Percentiles rank a stretch among this genome's conserved stretches.
Evolutionary conservation across 805 yeast genomes (phyloP).

Genomic region (Pichia pseudocactophila): DNA sequence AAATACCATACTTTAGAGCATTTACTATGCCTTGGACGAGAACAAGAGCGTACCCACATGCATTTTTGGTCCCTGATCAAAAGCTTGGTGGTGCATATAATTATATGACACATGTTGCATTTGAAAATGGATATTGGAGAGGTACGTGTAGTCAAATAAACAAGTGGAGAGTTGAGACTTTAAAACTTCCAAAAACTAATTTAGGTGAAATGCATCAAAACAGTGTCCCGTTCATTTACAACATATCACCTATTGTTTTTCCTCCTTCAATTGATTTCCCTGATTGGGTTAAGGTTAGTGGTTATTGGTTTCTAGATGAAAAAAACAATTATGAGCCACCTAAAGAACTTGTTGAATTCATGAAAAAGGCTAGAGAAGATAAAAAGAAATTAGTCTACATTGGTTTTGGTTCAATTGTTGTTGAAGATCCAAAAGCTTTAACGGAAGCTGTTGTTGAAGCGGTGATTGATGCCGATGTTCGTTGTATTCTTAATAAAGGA

Average conservation of each 20-base stretch:
- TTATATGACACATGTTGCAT: conserved; percentile 84
- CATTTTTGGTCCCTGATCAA: conserved; percentile 90
- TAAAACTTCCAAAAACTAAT: conserved; percentile 60
- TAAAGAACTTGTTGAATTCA: conserved; percentile 45
- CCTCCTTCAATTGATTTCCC: conserved; percentile 92
- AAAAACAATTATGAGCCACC: conserved; percentile 49
- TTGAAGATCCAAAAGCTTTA: conserved; percentile 67
- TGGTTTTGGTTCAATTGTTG: conserved; percentile 95
- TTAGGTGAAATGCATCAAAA: conserved; percentile 64
- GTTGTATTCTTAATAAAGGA: conserved; percentile 85
- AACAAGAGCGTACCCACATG: conserved; percentile 93
- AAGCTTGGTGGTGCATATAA: conserved; percentile 90
- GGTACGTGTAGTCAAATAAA: conserved; percentile 85
- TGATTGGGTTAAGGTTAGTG: conserved; percentile 93
- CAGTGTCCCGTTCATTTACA: conserved; percentile 81
- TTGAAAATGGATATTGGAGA: conserved; percentile 89
- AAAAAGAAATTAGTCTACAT: conserved; percentile 74
- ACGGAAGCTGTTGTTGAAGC: conserved; percentile 75
- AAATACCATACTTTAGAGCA: conserved; percentile 86
- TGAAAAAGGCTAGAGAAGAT: conserved; percentile 49
- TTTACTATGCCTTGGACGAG: conserved; percentile 99
- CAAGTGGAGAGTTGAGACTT: conserved; percentile 68
- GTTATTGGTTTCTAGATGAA: conserved; percentile 84
- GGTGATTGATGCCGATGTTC: conserved; percentile 68
- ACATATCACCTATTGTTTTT: conserved; percentile 77